These are phyloP conservation scores for Metschnikowia continentalis DNA, from an alignment of 805 yeast species.

Conservation along the genomic window DNA sequence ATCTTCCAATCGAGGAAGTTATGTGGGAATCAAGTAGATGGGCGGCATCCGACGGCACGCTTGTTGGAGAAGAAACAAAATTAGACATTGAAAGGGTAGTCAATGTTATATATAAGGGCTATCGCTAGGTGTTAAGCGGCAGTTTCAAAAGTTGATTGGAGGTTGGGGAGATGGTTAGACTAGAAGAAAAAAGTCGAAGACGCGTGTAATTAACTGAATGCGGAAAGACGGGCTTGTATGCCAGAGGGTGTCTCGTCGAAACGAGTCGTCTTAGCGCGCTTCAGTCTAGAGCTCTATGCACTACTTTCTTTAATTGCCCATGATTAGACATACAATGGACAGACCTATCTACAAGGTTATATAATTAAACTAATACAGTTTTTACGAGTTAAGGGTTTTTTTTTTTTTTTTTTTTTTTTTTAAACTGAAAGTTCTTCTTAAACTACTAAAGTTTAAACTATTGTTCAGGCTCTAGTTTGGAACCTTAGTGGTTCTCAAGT, in stretches of 20 bases:
- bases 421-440: no score
- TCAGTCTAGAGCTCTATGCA: background rate
- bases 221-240: slow-evolving; percentile 3
- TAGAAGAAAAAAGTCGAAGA: slow-evolving; percentile 1
- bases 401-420: no score
- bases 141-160: background rate
- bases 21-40: slow-evolving; percentile 37
- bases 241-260: background rate
- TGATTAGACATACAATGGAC: no score
- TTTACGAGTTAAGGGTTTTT: no score
- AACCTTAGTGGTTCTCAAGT: slow-evolving; percentile 52
- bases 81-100: slow-evolving; percentile 28
- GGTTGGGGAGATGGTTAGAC: background rate
- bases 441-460: background rate
- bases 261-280: background rate
- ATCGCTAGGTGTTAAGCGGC: background rate
- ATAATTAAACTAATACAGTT: no score
- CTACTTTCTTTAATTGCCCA: background rate
- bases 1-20: slow-evolving; percentile 39
- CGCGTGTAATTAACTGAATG: slow-evolving; percentile 12
- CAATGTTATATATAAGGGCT: background rate
- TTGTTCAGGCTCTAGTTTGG: slow-evolving; percentile 11
- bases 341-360: no score
- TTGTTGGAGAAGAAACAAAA: slow-evolving; percentile 42
- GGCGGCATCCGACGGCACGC: slow-evolving; percentile 44